These are phyloP conservation scores for Candida stauntonica DNA, from an alignment of 805 yeast species.

Conservation along the genomic window DNA sequence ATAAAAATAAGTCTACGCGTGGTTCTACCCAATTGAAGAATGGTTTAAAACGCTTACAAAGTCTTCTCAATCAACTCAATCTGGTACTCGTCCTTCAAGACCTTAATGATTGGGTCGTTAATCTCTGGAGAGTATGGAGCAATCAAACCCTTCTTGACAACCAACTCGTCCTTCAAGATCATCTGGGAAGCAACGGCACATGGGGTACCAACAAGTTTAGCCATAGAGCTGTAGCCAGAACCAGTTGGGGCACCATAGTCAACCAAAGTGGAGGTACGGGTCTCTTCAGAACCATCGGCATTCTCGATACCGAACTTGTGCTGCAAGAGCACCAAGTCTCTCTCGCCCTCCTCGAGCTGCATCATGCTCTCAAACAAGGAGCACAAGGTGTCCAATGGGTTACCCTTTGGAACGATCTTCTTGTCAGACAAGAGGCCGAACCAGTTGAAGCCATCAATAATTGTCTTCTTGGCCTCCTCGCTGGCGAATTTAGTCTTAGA, in stretches of 20 bases:
- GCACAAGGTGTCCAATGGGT: constrained; percentile 93
- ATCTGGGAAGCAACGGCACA: constrained; percentile 92
- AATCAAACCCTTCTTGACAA: constrained; percentile 73
- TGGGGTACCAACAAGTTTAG: constrained; percentile 96
- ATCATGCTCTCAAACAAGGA: constrained; percentile 92
- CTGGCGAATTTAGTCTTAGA: constrained; percentile 76
- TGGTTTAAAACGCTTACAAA: constrained; percentile 14
- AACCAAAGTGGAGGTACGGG: constrained; percentile 92
- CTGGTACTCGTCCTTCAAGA: constrained; percentile 84
- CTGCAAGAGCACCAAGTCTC: constrained; percentile 92
- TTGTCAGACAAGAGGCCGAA: constrained; percentile 82
- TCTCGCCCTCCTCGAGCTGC: constrained; percentile 95
- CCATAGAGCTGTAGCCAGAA: constrained; percentile 96
- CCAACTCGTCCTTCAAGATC: constrained; percentile 71
- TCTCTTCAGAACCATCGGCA: constrained; percentile 88
- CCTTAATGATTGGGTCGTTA: constrained; percentile 86
- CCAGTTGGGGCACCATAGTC: constrained; percentile 82
- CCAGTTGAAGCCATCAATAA: constrained; percentile 88
- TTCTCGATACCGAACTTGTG: constrained; percentile 97
- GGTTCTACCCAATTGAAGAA: neutral
- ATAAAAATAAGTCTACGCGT: neutral
- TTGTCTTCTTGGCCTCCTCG: constrained; percentile 79
- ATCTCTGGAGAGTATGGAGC: constrained; percentile 93
- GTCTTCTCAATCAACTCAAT: constrained; percentile 89
- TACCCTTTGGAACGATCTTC: constrained; percentile 81